Evolutionary conservation across 164 flowering plant genomes (phyloP).

Genomic region (Magnolia officinalis): DNA sequence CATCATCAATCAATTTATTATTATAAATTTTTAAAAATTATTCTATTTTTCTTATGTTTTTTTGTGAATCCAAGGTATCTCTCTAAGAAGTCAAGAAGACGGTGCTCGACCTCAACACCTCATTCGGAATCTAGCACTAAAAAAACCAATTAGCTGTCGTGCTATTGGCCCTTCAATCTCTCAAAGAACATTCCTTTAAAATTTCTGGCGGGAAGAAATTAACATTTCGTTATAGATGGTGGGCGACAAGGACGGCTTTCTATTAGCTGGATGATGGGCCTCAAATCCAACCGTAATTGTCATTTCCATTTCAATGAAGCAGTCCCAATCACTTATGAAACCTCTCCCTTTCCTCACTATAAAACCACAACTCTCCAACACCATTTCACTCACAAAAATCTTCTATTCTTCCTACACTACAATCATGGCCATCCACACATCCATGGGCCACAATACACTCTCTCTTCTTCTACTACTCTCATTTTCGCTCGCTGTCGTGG

Average conservation of each 20-base stretch:
- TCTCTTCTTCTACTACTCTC: background rate
- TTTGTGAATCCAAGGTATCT: no score
- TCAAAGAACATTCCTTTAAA: no score
- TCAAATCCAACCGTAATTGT: background rate
- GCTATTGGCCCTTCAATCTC: no score
- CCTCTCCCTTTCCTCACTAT: background rate
- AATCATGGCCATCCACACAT: constrained; percentile 9
- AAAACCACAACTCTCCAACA: background rate
- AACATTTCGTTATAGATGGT: no score
- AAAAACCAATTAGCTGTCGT: no score
- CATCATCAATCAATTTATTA: no score
- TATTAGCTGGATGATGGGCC: constrained; percentile 1
- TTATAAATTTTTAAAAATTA: no score
- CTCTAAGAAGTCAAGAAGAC: no score
- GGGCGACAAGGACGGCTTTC: background rate
- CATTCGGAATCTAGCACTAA: no score
- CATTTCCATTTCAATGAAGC: background rate
- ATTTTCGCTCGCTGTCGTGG: constrained; percentile 22
- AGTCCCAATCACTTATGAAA: background rate
- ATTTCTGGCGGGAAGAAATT: no score
- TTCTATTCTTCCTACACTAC: background rate
- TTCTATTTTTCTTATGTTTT: no score
- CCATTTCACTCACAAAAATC: background rate
- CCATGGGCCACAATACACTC: background rate
- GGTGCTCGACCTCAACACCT: no score